A percentile compares a stretch with the other conserved stretches of the same genome.
phyloP scores from a whole-genome alignment of 805 yeast genomes.

The Danielia reshetovae region DNA sequence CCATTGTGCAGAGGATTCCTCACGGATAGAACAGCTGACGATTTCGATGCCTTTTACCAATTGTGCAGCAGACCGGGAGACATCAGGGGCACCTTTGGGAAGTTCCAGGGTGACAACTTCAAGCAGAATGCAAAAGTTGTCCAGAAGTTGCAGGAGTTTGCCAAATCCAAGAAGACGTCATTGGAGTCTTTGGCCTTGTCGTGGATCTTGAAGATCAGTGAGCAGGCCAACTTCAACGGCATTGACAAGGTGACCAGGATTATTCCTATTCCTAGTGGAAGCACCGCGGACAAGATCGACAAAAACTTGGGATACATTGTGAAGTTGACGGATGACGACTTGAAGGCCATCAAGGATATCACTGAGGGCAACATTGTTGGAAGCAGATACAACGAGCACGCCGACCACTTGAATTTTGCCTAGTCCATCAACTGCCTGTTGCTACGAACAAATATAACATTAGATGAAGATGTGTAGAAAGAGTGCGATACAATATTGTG shows the following conservation, averaged over 20 bases:
- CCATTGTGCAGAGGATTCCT: slow-evolving; percentile 80
- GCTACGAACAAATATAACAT: too few species aligned
- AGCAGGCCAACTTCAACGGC: slow-evolving; percentile 49
- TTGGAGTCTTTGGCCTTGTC: slow-evolving; percentile 51
- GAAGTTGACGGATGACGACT: slow-evolving; percentile 53
- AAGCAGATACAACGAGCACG: slow-evolving; percentile 43
- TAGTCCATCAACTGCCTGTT: neutral
- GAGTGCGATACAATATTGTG: too few species aligned
- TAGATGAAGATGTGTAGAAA: too few species aligned
- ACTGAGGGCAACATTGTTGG: slow-evolving; percentile 50
- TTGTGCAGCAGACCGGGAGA: slow-evolving; percentile 53
- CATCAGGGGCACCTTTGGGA: slow-evolving; percentile 46
- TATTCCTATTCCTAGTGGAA: slow-evolving; percentile 79
- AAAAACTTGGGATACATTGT: slow-evolving; percentile 51
- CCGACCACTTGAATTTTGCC: slow-evolving; percentile 11
- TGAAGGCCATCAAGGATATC: slow-evolving; percentile 47
- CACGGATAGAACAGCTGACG: slow-evolving; percentile 53
- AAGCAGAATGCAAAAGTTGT: slow-evolving; percentile 50
- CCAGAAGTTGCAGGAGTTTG: slow-evolving; percentile 45
- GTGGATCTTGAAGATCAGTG: slow-evolving; percentile 58
- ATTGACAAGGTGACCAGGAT: slow-evolving; percentile 46
- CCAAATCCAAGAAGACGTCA: slow-evolving; percentile 45
- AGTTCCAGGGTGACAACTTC: slow-evolving; percentile 57
- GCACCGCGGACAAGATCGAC: slow-evolving; percentile 53
- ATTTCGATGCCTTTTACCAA: slow-evolving; percentile 23